These are phyloP conservation scores for Hamamelis virginiana DNA, from an alignment of 164 flowering plant genomes.

Conservation along the genomic window DNA sequence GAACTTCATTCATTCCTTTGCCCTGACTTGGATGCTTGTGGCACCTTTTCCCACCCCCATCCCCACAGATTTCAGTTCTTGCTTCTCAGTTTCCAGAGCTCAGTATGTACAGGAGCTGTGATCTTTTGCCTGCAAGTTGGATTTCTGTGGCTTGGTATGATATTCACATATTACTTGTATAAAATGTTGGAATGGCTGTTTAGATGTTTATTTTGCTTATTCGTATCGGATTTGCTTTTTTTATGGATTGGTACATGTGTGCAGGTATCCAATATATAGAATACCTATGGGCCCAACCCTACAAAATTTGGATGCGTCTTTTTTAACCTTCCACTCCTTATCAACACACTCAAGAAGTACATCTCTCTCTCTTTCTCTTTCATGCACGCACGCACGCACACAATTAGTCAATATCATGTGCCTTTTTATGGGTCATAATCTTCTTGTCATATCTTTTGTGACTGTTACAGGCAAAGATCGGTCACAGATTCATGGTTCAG, in stretches of 20 bases:
- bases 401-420: not conserved
- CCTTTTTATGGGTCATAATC: not conserved
- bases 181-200: not conserved
- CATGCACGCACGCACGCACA: not conserved
- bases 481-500: conserved; percentile 19
- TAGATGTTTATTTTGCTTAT: not conserved
- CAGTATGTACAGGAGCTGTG: conserved; percentile 58
- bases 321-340: conserved; percentile 64
- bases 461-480: conserved; percentile 25
- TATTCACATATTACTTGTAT: not conserved
- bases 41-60: conserved; percentile 8
- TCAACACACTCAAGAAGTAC: conserved; percentile 54
- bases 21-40: conserved; percentile 13
- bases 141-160: conserved; percentile 75
- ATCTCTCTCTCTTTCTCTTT: conserved; percentile 15
- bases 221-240: too few relatives aligned
- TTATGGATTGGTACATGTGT: conserved; percentile 13
- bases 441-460: conserved; percentile 2
- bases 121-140: conserved; percentile 74
- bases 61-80: conserved; percentile 50
- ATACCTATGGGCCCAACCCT: conserved; percentile 74
- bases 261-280: conserved; percentile 90
- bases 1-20: not conserved
- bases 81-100: conserved; percentile 55
- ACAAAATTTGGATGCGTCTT: conserved; percentile 66